Evolutionary conservation across 495 filamentous ascomycete species (phyloP).

Genomic region (Astrothelium macrocarpum): DNA sequence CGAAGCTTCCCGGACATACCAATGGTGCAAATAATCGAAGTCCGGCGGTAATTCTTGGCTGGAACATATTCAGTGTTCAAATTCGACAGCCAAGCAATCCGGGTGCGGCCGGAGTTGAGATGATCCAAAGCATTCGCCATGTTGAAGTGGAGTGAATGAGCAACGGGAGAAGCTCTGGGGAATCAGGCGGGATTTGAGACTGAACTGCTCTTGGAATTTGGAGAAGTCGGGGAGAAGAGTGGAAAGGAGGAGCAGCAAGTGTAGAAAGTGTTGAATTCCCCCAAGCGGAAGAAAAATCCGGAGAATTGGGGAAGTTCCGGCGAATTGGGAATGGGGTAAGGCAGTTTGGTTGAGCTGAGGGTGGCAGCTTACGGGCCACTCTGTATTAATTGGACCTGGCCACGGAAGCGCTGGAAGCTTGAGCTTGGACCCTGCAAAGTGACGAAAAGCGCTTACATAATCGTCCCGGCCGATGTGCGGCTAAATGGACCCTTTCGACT

Average conservation of each 20-base stretch:
- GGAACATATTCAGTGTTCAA: constrained; percentile 72
- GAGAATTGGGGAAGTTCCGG: no score
- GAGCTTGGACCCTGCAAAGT: not conserved
- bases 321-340: no score
- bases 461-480: not conserved
- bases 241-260: no score
- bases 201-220: not conserved
- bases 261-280: no score
- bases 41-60: constrained; percentile 78
- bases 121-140: constrained; percentile 72
- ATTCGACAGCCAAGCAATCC: constrained; percentile 85
- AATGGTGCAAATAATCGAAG: constrained; percentile 98
- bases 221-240: no score
- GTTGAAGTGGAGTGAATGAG: constrained; percentile 11
- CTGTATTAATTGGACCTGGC: no score
- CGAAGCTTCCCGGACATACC: constrained; percentile 41
- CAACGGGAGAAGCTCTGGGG: no score
- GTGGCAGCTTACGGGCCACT: no score
- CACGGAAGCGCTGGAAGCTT: no score
- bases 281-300: no score
- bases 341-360: not conserved
- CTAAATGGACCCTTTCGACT: not conserved
- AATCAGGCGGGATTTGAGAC: no score
- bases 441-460: not conserved
- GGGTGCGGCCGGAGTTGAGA: constrained; percentile 62